A percentile compares a stretch with the other conserved stretches of the same genome.
Conservation (phyloP, 2,329 filamentous ascomycete species). For the Escovopsis sp. region DNA sequence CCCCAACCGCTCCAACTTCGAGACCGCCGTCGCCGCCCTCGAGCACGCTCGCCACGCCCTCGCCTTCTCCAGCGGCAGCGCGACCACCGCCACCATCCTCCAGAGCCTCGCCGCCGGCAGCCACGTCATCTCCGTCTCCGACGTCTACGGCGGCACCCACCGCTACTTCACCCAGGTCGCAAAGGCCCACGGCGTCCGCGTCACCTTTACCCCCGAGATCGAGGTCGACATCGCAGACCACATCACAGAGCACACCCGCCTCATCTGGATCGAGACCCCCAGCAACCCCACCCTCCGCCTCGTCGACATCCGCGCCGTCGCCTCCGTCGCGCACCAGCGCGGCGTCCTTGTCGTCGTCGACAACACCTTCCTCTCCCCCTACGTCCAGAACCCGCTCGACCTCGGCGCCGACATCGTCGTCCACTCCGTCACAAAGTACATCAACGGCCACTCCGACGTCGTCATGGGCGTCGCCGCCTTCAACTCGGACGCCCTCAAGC, state of each 20-base stretch:
- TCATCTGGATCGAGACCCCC: conserved; percentile 91
- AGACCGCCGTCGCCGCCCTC: conserved; percentile 76
- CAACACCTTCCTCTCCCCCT: conserved; percentile 95
- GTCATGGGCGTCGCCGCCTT: conserved; percentile 96
- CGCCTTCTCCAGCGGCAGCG: conserved; percentile 87
- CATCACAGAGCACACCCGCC: conserved; percentile 76
- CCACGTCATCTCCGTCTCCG: conserved; percentile 90
- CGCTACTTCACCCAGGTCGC: conserved; percentile 98
- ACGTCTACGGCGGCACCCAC: conserved; percentile 96
- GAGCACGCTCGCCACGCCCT: conserved; percentile 88
- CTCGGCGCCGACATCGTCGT: conserved; percentile 94
- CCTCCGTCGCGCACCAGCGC: conserved; percentile 67
- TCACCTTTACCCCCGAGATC: conserved; percentile 88
- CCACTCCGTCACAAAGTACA: conserved; percentile 97
- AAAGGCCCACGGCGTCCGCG: conserved; percentile 80
- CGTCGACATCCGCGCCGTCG: conserved; percentile 82
- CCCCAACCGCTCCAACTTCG: conserved; percentile 91
- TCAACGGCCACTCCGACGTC: conserved; percentile 93
- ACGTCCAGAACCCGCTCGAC: conserved; percentile 90
- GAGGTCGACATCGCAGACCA: conserved; percentile 74
- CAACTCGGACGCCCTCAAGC: conserved; percentile 68
- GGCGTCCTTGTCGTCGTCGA: conserved; percentile 96
- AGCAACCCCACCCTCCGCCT: conserved; percentile 88
- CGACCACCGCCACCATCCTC: conserved; percentile 83
- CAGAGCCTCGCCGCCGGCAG: conserved; percentile 83